A percentile compares a stretch with the other conserved stretches of the same genome.
These are phyloP conservation scores for Colletotrichum nymphaeae DNA, from an alignment of 2,329 filamentous ascomycete genomes.

Conservation along the genomic window DNA sequence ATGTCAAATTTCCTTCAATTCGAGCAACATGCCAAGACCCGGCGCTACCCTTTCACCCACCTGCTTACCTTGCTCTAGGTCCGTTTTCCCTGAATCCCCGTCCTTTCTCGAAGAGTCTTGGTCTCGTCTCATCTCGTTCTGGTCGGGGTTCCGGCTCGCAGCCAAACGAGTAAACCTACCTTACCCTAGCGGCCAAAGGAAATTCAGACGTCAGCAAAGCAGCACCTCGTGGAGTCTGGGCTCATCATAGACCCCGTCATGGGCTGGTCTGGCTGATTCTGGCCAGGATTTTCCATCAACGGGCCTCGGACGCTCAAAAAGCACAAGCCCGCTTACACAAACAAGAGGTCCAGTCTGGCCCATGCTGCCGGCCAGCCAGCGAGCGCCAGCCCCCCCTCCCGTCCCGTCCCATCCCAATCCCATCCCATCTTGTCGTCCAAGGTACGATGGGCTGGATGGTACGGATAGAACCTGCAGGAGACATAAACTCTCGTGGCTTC, in stretches of 20 bases:
- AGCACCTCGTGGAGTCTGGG: background rate
- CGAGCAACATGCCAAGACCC: background rate
- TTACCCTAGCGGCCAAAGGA: background rate
- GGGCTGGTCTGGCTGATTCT: background rate
- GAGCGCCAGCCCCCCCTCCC: background rate
- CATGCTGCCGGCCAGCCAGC: background rate
- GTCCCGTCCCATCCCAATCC: background rate
- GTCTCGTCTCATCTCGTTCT: too few relatives aligned
- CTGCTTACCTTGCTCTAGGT: background rate
- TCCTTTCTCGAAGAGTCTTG: too few relatives aligned
- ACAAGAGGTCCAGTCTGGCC: background rate
- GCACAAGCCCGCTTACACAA: background rate
- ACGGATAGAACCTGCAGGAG: background rate
- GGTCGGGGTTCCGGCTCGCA: background rate
- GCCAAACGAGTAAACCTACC: background rate
- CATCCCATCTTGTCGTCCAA: background rate
- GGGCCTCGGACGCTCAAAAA: background rate
- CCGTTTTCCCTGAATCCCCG: too few relatives aligned
- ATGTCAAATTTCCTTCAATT: background rate
- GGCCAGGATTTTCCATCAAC: background rate
- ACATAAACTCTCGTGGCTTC: slow-evolving; percentile 15
- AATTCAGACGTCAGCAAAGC: background rate
- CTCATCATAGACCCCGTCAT: background rate
- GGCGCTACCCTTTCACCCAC: background rate
- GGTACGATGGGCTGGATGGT: background rate